A percentile compares a stretch with the other conserved stretches of the same genome.
These are phyloP conservation scores for Rhizophlyctis rosea DNA, from an alignment of 192 early-diverging fungal species.

Conservation along the genomic window DNA sequence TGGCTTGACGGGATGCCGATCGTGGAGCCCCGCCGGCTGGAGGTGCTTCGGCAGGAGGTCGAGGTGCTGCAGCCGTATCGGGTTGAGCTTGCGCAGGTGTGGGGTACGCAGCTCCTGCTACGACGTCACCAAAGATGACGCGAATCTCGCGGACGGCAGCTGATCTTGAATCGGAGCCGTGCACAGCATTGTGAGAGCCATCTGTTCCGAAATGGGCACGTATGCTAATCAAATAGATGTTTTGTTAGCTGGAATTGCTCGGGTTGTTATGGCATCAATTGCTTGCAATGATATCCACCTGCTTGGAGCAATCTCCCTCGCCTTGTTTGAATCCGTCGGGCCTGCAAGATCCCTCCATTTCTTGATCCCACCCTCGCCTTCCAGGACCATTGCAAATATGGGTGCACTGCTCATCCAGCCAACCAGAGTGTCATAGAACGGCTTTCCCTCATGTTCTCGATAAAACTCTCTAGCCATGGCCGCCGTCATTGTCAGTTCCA, in stretches of 20 bases:
- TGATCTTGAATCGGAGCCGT: conserved; percentile 40
- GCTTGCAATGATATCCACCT: conserved; percentile 27
- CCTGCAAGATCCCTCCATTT: conserved; percentile 49
- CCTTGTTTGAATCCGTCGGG: conserved; percentile 54
- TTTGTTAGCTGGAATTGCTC: background rate
- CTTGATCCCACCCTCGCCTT: conserved; percentile 33
- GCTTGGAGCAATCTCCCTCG: conserved; percentile 45
- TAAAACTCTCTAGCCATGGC: conserved; percentile 48
- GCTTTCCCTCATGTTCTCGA: conserved; percentile 41
- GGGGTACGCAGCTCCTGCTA: too few species aligned
- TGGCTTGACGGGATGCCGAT: too few species aligned
- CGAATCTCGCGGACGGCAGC: conserved; percentile 36
- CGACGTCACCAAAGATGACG: conserved; percentile 41
- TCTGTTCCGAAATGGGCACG: conserved; percentile 45
- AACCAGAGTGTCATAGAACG: conserved; percentile 44
- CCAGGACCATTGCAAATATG: conserved; percentile 48
- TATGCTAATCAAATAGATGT: conserved; percentile 23
- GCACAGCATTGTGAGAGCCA: conserved; percentile 42
- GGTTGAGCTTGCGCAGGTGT: too few species aligned
- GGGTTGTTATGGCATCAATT: conserved; percentile 5
- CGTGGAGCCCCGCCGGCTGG: too few species aligned
- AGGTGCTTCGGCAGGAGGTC: too few species aligned
- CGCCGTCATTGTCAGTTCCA: conserved; percentile 34
- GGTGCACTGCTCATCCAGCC: conserved; percentile 53
- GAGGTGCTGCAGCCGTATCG: too few species aligned